These are phyloP conservation scores for Botrytis porri DNA, from an alignment of 2,329 filamentous ascomycete species.

Conservation along the genomic window DNA sequence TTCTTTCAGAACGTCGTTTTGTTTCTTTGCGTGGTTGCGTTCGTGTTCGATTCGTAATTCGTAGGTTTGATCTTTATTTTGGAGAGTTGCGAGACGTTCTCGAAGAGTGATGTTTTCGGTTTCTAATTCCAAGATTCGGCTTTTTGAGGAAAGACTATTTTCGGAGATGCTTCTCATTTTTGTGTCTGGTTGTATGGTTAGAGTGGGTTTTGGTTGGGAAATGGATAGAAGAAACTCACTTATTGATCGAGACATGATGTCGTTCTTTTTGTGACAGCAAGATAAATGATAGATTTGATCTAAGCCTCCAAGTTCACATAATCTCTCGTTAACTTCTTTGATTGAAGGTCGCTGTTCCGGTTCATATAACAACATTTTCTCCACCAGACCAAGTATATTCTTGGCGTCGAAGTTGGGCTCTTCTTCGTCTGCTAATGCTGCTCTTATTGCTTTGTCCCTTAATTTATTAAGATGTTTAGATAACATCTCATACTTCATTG, in stretches of 20 bases:
- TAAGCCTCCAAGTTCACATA: conserved; percentile 47
- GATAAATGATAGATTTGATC: conserved; percentile 48
- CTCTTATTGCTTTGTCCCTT: conserved; percentile 20
- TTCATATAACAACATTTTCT: conserved; percentile 51
- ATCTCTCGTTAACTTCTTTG: conserved; percentile 48
- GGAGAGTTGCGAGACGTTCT: conserved; percentile 26
- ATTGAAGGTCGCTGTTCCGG: conserved; percentile 51
- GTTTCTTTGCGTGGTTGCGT: conserved; percentile 27
- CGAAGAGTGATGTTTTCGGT: conserved; percentile 22
- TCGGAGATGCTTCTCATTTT: conserved; percentile 26
- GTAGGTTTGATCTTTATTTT: conserved; percentile 25
- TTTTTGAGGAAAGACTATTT: conserved; percentile 4
- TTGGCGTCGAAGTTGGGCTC: conserved; percentile 33
- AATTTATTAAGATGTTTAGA: conserved; percentile 25
- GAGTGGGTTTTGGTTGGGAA: no score
- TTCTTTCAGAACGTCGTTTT: conserved; percentile 28
- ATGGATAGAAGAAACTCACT: conserved; percentile 33
- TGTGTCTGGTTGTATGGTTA: conserved; percentile 21
- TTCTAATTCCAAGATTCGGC: conserved; percentile 21
- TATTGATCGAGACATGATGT: conserved; percentile 38
- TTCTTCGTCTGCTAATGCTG: conserved; percentile 25
- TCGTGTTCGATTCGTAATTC: conserved; percentile 28
- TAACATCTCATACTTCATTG: conserved; percentile 38
- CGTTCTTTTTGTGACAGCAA: conserved; percentile 45
- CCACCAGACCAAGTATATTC: conserved; percentile 45